Conservation (phyloP, 768 basidiomycete genomes). For the Tricholoma flavovirens region DNA sequence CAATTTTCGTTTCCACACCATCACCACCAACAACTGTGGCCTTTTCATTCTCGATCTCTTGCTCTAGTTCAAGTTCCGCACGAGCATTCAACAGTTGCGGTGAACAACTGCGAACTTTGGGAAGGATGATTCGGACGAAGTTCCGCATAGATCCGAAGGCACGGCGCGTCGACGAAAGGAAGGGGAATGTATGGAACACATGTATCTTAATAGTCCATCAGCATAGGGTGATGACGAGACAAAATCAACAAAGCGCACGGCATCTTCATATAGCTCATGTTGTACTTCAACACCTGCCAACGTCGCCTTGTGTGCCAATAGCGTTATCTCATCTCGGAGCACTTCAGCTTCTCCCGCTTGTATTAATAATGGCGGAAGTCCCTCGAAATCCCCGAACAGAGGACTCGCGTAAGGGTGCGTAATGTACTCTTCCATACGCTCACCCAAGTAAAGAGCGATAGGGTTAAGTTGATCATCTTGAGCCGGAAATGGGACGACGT, state of each 20-base stretch:
- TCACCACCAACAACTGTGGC: slow-evolving; percentile 70
- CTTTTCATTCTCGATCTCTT: slow-evolving; percentile 65
- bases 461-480: slow-evolving; percentile 87
- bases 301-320: slow-evolving; percentile 90
- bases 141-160: slow-evolving; percentile 67
- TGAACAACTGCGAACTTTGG: slow-evolving; percentile 42
- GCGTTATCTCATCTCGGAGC: slow-evolving; percentile 86
- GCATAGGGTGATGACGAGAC: not conserved
- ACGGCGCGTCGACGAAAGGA: slow-evolving; percentile 56
- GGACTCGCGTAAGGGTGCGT: slow-evolving; percentile 97
- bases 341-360: slow-evolving; percentile 95
- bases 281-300: slow-evolving; percentile 79
- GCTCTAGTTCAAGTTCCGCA: slow-evolving; percentile 56
- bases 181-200: slow-evolving; percentile 87
- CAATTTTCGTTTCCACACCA: slow-evolving; percentile 48
- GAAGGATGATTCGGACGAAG: slow-evolving; percentile 60
- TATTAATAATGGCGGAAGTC: slow-evolving; percentile 85
- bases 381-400: slow-evolving; percentile 83
- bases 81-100: slow-evolving; percentile 47
- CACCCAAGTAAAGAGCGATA: slow-evolving; percentile 89
- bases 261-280: slow-evolving; percentile 89
- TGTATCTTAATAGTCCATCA: slow-evolving; percentile 54
- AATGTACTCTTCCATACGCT: slow-evolving; percentile 69
- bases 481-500: slow-evolving; percentile 71
- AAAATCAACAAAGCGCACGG: slow-evolving; percentile 42